Evolutionary conservation across 2,329 filamentous ascomycete genomes (phyloP).

Genomic region (Orbilia ellipsospora): DNA sequence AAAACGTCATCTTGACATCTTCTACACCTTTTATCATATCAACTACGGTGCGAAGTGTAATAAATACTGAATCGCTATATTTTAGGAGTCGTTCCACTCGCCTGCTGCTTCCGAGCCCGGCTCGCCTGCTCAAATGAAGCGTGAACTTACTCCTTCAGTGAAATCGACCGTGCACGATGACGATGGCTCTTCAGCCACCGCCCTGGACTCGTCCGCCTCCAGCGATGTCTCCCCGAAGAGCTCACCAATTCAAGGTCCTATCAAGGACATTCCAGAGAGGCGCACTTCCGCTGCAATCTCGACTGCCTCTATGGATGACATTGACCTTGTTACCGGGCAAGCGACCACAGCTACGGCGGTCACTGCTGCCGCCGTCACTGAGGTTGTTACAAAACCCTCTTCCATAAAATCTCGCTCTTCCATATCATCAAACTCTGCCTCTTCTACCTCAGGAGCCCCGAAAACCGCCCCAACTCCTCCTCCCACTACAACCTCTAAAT

Average conservation of each 20-base stretch:
- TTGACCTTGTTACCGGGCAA: conserved; percentile 60
- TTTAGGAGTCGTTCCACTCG: conserved; percentile 54
- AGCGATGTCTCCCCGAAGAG: conserved; percentile 44
- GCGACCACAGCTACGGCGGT: conserved; percentile 35
- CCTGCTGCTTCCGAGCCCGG: conserved; percentile 53
- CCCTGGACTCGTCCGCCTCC: conserved; percentile 41
- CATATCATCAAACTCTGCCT: conserved; percentile 71
- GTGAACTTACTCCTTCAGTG: conserved; percentile 55
- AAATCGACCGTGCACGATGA: conserved; percentile 52
- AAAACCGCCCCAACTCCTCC: conserved; percentile 67
- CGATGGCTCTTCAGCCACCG: conserved; percentile 40
- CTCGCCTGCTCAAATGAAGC: conserved; percentile 55
- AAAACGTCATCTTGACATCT: no score
- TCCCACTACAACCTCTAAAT: conserved; percentile 57
- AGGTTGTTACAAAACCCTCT: background rate
- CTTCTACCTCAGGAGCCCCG: conserved; percentile 65
- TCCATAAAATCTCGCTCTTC: conserved; percentile 61
- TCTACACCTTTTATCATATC: no score
- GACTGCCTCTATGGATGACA: conserved; percentile 69
- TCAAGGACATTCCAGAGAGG: conserved; percentile 29
- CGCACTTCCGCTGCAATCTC: conserved; percentile 66
- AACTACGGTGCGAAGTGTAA: no score
- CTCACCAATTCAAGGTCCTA: conserved; percentile 20
- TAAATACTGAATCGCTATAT: background rate
- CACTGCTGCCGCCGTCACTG: background rate